Percentiles rank a stretch among this genome's conserved stretches.
These are phyloP conservation scores for Catenaria anguillulae DNA, from an alignment of 371 early-diverging fungal species.

Conservation along the genomic window DNA sequence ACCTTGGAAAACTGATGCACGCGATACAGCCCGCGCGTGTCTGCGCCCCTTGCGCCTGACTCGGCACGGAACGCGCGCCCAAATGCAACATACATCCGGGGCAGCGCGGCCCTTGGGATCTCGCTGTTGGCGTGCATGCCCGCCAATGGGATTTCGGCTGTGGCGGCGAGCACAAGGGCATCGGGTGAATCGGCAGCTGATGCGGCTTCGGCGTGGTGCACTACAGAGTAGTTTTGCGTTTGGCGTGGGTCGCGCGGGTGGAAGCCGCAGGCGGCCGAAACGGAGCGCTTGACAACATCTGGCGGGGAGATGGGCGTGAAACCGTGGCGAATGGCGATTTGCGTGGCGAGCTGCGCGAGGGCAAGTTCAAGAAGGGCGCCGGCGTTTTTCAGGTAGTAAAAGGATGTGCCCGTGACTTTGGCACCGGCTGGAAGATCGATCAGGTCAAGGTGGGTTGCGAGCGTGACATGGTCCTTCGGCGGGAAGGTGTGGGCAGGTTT, in stretches of 20 bases:
- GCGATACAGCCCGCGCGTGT: slow-evolving; percentile 75
- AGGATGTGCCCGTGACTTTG: slow-evolving; percentile 64
- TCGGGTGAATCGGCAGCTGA: slow-evolving; percentile 10
- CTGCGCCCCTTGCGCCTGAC: slow-evolving; percentile 65
- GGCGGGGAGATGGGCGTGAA: slow-evolving; percentile 66
- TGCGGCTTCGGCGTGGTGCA: slow-evolving; percentile 7
- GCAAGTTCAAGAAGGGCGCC: slow-evolving; percentile 78
- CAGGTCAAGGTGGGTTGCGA: slow-evolving; percentile 45
- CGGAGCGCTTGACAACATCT: slow-evolving; percentile 62
- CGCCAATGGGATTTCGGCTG: slow-evolving; percentile 84
- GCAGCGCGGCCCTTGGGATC: slow-evolving; percentile 30
- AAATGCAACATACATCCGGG: slow-evolving; percentile 55
- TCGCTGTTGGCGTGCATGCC: slow-evolving; percentile 57
- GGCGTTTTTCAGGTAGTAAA: slow-evolving; percentile 68
- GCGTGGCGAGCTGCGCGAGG: slow-evolving; percentile 67
- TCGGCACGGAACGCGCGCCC: slow-evolving; percentile 81
- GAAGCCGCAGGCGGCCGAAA: slow-evolving; percentile 83
- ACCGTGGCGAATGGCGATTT: slow-evolving; percentile 52
- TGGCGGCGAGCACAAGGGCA: slow-evolving; percentile 46
- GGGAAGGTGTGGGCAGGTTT: too few relatives aligned
- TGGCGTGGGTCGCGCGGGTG: slow-evolving; percentile 42
- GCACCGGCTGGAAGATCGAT: slow-evolving; percentile 77
- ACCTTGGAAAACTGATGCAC: slow-evolving; percentile 92
- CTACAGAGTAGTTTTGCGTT: background rate
- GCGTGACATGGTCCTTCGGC: slow-evolving; percentile 44